phyloP scores from a whole-genome alignment of 331 rosid genomes.

The Acacia pycnantha region DNA sequence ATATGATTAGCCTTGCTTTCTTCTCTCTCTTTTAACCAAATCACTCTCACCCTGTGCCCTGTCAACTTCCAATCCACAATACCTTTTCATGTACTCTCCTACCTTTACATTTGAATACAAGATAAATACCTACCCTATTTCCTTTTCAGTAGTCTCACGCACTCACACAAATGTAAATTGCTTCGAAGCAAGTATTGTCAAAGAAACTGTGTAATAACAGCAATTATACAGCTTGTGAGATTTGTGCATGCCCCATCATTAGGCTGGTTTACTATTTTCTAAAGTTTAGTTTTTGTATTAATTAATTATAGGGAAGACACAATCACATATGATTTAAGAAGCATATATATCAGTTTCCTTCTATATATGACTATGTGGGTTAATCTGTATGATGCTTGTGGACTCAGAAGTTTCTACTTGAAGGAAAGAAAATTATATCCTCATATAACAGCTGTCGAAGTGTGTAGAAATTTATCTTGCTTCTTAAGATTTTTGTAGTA shows the following conservation, averaged over 20 bases:
- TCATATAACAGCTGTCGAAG: conserved; percentile 13
- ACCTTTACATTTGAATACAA: background rate
- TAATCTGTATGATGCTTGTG: conserved; percentile 5
- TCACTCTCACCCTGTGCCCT: background rate
- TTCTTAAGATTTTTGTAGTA: conserved; percentile 23
- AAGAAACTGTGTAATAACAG: background rate
- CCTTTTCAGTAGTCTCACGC: conserved; percentile 22
- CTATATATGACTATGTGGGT: background rate
- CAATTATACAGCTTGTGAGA: background rate
- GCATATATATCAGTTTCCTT: conserved; percentile 1
- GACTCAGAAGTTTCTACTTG: conserved; percentile 22
- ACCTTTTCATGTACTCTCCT: background rate
- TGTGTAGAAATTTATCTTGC: conserved; percentile 13
- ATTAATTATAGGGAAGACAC: background rate
- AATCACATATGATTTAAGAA: background rate
- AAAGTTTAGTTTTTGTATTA: background rate
- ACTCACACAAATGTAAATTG: conserved; percentile 22
- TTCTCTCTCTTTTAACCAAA: background rate
- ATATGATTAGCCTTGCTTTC: too few species aligned
- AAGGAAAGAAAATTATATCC: conserved; percentile 6
- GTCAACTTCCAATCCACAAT: background rate
- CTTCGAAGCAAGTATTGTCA: conserved; percentile 47
- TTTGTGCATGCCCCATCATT: background rate
- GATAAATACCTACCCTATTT: conserved; percentile 6
- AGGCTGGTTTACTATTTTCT: background rate